Conservation (phyloP, 805 yeast species). For the Cyberlindnera japonica region DNA sequence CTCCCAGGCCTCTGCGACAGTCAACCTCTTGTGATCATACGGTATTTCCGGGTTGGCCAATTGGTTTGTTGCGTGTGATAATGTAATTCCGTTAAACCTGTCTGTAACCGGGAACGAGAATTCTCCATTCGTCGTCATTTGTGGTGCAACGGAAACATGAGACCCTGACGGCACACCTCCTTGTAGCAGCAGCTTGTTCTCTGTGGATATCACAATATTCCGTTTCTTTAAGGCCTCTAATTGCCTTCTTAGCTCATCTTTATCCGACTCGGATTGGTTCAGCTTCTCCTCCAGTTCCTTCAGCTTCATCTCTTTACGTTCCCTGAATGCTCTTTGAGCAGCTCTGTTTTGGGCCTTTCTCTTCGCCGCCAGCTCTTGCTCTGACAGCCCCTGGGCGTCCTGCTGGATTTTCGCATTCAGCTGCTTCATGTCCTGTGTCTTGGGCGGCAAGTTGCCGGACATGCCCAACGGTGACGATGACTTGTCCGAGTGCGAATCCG, state of each 20-base stretch:
- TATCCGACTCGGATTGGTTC: conserved; percentile 52
- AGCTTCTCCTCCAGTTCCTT: conserved; percentile 64
- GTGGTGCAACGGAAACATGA: not conserved
- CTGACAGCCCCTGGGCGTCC: conserved; percentile 10
- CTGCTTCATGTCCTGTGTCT: conserved; percentile 9
- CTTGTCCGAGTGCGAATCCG: conserved; percentile 17
- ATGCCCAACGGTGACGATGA: conserved; percentile 22
- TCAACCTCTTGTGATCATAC: conserved; percentile 44
- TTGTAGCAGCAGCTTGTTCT: conserved; percentile 53
- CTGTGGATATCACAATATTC: conserved; percentile 54
- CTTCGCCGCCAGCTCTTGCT: conserved; percentile 46
- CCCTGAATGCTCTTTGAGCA: conserved; percentile 84
- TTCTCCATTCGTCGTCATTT: conserved; percentile 7
- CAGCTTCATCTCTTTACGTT: conserved; percentile 69
- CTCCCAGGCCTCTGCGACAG: conserved; percentile 83
- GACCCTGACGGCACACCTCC: conserved; percentile 13
- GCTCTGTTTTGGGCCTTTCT: conserved; percentile 80
- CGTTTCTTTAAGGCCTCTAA: conserved; percentile 50
- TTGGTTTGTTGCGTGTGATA: conserved; percentile 14
- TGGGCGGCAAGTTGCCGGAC: conserved; percentile 11
- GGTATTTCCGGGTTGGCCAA: conserved; percentile 26
- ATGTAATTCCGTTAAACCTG: conserved; percentile 10
- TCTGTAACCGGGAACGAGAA: conserved; percentile 31
- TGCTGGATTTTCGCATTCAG: conserved; percentile 7
- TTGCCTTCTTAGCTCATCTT: conserved; percentile 42